Percentiles rank a stretch among this genome's conserved stretches.
Conservation (phyloP, 129 eudicot genomes). For the Sambucus nigra region DNA sequence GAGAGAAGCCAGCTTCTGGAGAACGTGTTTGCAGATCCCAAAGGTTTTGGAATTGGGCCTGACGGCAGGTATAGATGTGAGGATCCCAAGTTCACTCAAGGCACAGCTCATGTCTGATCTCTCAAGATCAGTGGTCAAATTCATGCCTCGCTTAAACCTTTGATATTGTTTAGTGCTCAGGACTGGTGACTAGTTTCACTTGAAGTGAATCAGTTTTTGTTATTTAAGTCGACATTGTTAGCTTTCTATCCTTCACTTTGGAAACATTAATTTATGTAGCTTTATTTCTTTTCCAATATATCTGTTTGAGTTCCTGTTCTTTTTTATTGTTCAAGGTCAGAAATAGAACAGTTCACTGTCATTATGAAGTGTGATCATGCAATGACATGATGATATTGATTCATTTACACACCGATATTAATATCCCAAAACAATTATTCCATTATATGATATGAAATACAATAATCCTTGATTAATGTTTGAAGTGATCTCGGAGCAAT, state of each 20-base stretch:
- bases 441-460: too few relatives aligned
- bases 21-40: conserved; percentile 52
- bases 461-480: too few relatives aligned
- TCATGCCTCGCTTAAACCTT: neutral
- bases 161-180: neutral
- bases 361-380: too few relatives aligned
- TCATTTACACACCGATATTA: too few relatives aligned
- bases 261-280: neutral
- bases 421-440: too few relatives aligned
- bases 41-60: conserved; percentile 57
- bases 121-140: neutral
- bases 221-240: neutral
- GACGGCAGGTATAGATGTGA: conserved; percentile 59
- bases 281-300: neutral
- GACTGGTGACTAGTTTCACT: neutral
- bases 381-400: too few relatives aligned
- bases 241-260: neutral
- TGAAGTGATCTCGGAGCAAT: too few relatives aligned
- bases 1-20: conserved; percentile 41
- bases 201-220: neutral
- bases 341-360: too few relatives aligned
- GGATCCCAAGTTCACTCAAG: conserved; percentile 59
- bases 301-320: neutral
- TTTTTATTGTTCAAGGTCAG: neutral
- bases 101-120: conserved; percentile 47